These are phyloP conservation scores for Mallotus repandus DNA, from an alignment of 441 rosid genomes.

Conservation along the genomic window DNA sequence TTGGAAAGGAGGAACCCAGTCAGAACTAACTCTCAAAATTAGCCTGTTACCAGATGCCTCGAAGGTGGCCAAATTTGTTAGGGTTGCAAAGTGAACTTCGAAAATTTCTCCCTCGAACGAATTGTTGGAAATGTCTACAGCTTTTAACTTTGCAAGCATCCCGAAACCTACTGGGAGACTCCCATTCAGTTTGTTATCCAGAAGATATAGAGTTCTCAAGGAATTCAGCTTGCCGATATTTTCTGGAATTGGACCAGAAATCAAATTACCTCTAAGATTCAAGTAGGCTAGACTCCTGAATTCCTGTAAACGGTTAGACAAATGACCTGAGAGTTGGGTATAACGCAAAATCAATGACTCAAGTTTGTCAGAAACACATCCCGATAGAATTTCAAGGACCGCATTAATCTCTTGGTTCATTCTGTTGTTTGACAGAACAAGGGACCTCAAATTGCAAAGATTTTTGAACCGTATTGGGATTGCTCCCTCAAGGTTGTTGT, in stretches of 20 bases:
- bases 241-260: background rate
- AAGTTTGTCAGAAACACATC: background rate
- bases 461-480: too few relatives aligned
- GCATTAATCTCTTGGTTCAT: too few relatives aligned
- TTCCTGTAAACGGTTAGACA: background rate
- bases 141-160: background rate
- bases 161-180: too few relatives aligned
- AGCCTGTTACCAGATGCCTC: background rate
- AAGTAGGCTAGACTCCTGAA: background rate
- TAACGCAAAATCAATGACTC: background rate
- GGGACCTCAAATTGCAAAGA: too few relatives aligned
- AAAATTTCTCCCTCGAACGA: constrained; percentile 7
- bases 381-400: background rate
- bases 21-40: background rate
- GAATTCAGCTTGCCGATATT: background rate
- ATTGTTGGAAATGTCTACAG: background rate
- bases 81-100: constrained; percentile 10
- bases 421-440: too few relatives aligned
- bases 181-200: too few relatives aligned
- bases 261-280: background rate
- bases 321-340: background rate
- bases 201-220: too few relatives aligned
- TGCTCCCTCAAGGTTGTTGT: too few relatives aligned
- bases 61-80: background rate
- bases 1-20: constrained; percentile 1